Conservation (phyloP, 768 basidiomycete genomes). For the Psilocybe cubensis region DNA sequence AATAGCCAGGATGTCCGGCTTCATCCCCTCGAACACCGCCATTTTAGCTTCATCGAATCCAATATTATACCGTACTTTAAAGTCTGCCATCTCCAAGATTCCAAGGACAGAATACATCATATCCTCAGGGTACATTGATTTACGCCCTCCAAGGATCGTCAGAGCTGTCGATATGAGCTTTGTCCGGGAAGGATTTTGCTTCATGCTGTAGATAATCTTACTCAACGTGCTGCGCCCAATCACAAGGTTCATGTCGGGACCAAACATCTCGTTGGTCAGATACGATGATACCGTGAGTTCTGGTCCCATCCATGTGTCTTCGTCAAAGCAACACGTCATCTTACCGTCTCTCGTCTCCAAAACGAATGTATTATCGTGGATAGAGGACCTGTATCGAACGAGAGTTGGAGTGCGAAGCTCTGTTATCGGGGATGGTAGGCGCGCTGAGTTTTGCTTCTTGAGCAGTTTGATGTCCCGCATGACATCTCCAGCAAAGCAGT, state of each 20-base stretch:
- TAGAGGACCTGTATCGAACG: conserved; percentile 2
- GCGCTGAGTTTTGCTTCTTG: neutral
- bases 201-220: conserved; percentile 3
- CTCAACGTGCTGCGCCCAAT: conserved; percentile 8
- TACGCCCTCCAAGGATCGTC: conserved; percentile 6
- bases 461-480: conserved; percentile 6
- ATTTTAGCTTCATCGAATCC: conserved; percentile 11
- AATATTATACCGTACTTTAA: conserved; percentile 1
- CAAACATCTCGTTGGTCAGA: conserved; percentile 1
- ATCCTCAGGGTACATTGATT: conserved; percentile 8
- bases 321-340: conserved; percentile 4
- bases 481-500: conserved; percentile 10
- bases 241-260: conserved; percentile 4
- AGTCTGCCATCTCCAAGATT: conserved; percentile 12
- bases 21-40: conserved; percentile 6
- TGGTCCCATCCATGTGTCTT: neutral
- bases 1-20: conserved; percentile 6
- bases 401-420: conserved; percentile 8
- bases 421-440: conserved; percentile 2
- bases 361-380: conserved; percentile 3
- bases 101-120: conserved; percentile 14
- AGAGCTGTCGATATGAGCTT: conserved; percentile 8
- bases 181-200: neutral
- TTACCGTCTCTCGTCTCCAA: conserved; percentile 1
- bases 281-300: conserved; percentile 1